phyloP scores from a whole-genome alignment of 306 rosid species.

The Alnus glutinosa region DNA sequence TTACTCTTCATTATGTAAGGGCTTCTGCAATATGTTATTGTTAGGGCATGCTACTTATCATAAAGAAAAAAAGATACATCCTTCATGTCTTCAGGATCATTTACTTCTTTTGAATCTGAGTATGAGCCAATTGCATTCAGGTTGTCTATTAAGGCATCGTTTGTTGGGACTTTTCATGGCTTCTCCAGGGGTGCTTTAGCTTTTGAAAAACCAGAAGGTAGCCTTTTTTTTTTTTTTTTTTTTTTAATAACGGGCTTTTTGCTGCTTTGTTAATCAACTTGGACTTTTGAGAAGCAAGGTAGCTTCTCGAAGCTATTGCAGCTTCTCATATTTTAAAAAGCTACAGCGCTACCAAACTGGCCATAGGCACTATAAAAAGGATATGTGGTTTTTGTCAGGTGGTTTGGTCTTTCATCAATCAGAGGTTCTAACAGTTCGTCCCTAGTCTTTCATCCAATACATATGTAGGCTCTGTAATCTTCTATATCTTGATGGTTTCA shows the following conservation, averaged over 20 bases:
- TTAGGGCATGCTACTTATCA: neutral
- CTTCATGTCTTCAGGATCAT: neutral
- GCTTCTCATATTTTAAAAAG: neutral
- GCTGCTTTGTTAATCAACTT: neutral
- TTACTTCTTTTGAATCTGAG: neutral
- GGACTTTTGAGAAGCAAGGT: neutral
- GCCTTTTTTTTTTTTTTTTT: neutral
- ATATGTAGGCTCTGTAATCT: neutral
- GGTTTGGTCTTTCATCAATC: neutral
- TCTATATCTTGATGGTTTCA: constrained; percentile 2
- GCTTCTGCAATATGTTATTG: neutral
- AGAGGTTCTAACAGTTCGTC: neutral
- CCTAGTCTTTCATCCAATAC: neutral
- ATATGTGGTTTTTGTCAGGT: neutral
- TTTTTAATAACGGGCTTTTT: neutral
- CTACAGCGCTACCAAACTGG: neutral
- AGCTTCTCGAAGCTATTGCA: neutral
- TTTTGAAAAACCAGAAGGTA: neutral
- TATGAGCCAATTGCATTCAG: neutral
- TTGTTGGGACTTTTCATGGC: neutral
- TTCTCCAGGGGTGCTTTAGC: neutral
- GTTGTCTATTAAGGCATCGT: neutral
- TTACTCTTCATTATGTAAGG: neutral
- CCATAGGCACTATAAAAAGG: neutral
- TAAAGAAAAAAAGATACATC: neutral